Base-by-base conservation (phyloP, 2,329 filamentous ascomycete genomes). In the Rachicladosporium sp. region DNA sequence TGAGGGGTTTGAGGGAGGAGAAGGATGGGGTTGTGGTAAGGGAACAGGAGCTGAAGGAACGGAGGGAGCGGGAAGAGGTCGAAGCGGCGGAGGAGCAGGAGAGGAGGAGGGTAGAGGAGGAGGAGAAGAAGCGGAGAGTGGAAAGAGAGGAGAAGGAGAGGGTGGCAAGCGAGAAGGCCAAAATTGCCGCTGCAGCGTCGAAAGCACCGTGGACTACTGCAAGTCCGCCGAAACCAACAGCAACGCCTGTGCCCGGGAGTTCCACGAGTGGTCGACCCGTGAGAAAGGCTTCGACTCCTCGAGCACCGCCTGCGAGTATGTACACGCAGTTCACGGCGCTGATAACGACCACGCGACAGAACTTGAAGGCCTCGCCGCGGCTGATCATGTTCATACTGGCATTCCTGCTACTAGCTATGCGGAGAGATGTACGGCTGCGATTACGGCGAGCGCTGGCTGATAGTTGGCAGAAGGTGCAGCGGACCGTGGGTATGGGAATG, bases 401-500 rank as follows among this genome's bases (percentile, higher is more conserved):
- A 2, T 70, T 98, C 44, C 55, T 93, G 23, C 62, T 89, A 46
- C 75, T 91, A 47, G 67, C 95, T 43, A 81, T 83, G 42, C 73
- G 83, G 51, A 73, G 75, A 52, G 80, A 82, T 54, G 67, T 93
- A 10, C 74, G 88, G 31, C 78, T 93, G 49, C 74, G 82, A 47
- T 61, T 95, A 29, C 72, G 78, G 56, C 71, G 78, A 40, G 67
- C 87, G 30, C 56, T 93, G 33, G 74, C 73, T 31, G 68, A 72
- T 21, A 78, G 77, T 7, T 93, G 86, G 86, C 73, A 75, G 40
- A 95, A 93, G 65, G 66, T 94, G 31, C 78, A 75, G 57, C 73
- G 78, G 34, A 96, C 91, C 0, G 80, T 89, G 4, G 88, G 88
- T 2, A 96, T 96, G 89, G 91, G 89, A 2, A 83, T 93, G 47